Percentiles rank a stretch among this genome's conserved stretches.
Evolutionary conservation across 202 grass and related monocot species (phyloP).

Genomic region (Hordeum pubiflorum): DNA sequence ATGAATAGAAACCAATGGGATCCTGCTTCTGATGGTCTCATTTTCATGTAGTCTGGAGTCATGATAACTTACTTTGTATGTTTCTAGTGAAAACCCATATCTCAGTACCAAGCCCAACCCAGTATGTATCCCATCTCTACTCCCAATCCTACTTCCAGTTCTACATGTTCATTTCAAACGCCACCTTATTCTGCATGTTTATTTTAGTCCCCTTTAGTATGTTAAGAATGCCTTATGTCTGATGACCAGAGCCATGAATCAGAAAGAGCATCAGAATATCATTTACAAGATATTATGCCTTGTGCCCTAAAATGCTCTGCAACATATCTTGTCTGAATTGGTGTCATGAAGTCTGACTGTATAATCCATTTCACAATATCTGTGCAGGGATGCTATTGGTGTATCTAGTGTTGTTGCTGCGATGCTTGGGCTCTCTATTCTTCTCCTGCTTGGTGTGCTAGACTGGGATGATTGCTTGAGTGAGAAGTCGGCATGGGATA

Average conservation of each 20-base stretch:
- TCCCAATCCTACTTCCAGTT: neutral
- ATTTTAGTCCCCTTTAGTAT: neutral
- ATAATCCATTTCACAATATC: neutral
- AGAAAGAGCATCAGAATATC: neutral
- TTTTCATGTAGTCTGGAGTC: neutral
- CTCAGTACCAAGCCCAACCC: neutral
- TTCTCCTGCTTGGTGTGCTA: conserved; percentile 80
- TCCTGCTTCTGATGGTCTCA: neutral
- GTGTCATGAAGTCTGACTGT: neutral
- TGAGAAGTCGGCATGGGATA: conserved; percentile 97
- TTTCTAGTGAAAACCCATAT: neutral
- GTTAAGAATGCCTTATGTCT: neutral
- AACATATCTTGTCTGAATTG: neutral
- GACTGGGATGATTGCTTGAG: conserved; percentile 88
- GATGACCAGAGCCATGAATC: neutral
- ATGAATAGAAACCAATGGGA: neutral
- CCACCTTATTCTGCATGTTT: neutral
- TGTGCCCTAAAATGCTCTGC: neutral
- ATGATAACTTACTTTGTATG: neutral
- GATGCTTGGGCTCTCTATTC: conserved; percentile 86
- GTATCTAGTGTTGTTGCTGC: conserved; percentile 82
- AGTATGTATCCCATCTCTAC: neutral
- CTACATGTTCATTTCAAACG: neutral
- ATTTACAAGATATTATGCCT: neutral
- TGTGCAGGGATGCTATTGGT: conserved; percentile 70